phyloP scores from a whole-genome alignment of 2,329 filamentous ascomycete genomes.

The Venturia carpophila region DNA sequence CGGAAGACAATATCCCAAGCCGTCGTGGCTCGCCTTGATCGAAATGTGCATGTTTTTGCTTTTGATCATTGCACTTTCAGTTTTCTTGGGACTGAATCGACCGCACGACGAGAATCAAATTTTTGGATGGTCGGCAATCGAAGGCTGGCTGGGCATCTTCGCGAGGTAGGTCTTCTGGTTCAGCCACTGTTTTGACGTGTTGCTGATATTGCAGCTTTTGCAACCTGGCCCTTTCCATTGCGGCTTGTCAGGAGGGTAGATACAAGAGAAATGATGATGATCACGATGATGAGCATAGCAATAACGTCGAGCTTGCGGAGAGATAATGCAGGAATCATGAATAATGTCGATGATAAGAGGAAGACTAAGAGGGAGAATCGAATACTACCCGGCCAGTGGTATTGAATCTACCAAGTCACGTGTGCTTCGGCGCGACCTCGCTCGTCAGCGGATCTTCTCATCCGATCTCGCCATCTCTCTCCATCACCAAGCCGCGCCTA shows the following conservation, averaged over 20 bases:
- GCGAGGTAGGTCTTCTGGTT: not conserved
- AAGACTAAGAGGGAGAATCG: too few species aligned
- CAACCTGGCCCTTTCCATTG: not conserved
- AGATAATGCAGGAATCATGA: not conserved
- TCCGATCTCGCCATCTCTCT: not conserved
- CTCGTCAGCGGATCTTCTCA: not conserved
- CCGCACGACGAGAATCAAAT: not conserved
- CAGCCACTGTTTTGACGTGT: not conserved
- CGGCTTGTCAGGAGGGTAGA: not conserved
- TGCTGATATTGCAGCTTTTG: not conserved
- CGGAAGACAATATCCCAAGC: not conserved
- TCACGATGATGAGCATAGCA: not conserved
- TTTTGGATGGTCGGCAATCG: not conserved
- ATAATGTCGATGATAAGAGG: not conserved
- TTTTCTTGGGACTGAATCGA: not conserved
- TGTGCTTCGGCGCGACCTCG: not conserved
- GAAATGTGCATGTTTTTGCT: conserved; percentile 3
- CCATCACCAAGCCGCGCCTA: not conserved
- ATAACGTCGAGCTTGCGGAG: not conserved
- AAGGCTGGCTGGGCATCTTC: not conserved
- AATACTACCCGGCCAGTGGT: too few species aligned
- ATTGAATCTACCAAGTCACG: not conserved
- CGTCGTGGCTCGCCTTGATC: not conserved
- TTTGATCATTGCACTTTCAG: not conserved
- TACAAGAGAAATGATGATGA: not conserved